These are phyloP conservation scores for Botrytis galanthina DNA, from an alignment of 2,329 filamentous ascomycete species.

Conservation along the genomic window DNA sequence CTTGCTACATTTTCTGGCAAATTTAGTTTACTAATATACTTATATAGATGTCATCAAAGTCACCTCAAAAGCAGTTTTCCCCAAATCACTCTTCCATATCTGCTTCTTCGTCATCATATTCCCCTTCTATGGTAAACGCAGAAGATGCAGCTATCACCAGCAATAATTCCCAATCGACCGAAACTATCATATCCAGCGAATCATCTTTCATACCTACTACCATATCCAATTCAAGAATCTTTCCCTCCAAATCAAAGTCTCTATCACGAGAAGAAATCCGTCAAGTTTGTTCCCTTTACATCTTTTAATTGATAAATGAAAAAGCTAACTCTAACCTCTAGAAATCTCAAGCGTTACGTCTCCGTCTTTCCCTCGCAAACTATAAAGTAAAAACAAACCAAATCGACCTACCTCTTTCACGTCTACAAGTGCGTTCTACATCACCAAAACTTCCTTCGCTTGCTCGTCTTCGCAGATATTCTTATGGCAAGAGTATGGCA, in stretches of 20 bases:
- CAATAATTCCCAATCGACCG: neutral
- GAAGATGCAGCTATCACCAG: neutral
- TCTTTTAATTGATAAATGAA: too few relatives aligned
- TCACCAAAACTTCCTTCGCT: slow-evolving; percentile 26
- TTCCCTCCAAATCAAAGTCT: neutral
- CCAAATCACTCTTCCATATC: neutral
- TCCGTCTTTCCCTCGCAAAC: slow-evolving; percentile 67
- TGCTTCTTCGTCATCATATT: neutral
- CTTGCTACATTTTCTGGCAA: neutral
- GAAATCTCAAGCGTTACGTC: slow-evolving; percentile 63
- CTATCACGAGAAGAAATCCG: slow-evolving; percentile 16
- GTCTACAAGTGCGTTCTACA: slow-evolving; percentile 48
- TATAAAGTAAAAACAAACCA: slow-evolving; percentile 77
- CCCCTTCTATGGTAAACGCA: neutral
- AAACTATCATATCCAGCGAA: neutral
- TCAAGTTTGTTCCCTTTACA: slow-evolving; percentile 10
- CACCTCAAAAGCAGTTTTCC: neutral
- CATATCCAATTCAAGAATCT: neutral
- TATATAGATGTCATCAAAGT: neutral
- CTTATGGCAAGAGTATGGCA: neutral
- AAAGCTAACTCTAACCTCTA: slow-evolving; percentile 36
- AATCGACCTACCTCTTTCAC: slow-evolving; percentile 60
- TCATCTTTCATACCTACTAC: neutral
- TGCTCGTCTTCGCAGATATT: slow-evolving; percentile 19
- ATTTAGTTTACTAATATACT: neutral